phyloP scores from a whole-genome alignment of 2,329 filamentous ascomycete genomes.

The Cadophora sp. region DNA sequence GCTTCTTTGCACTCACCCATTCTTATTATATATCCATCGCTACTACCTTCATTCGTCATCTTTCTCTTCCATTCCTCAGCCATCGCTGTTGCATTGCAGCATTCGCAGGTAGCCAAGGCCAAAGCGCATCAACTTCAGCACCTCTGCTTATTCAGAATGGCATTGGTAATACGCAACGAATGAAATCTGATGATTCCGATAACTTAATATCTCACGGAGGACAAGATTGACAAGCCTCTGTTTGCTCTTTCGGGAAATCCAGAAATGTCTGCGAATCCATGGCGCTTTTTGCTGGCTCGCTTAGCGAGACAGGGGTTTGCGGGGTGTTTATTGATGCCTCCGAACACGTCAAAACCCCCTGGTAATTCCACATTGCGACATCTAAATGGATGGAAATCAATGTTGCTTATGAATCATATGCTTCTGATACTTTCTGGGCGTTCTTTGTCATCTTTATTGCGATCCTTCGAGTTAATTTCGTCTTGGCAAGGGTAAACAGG shows the following conservation, averaged over 20 bases:
- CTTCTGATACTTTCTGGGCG: not conserved
- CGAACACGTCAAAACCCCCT: not conserved
- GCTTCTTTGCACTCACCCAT: not conserved
- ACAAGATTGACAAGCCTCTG: not conserved
- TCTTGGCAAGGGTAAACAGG: not conserved
- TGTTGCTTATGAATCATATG: not conserved
- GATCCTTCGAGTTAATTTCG: not conserved
- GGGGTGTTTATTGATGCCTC: slow-evolving; percentile 6
- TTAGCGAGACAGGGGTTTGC: not conserved
- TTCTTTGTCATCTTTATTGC: not conserved
- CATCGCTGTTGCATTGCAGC: not conserved
- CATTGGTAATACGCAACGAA: not conserved
- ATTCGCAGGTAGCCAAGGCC: not conserved
- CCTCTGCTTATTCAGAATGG: not conserved
- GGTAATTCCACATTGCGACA: not conserved
- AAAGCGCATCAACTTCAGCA: not conserved
- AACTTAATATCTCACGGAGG: too few species aligned
- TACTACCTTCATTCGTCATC: not conserved
- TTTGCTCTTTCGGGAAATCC: slow-evolving; percentile 6
- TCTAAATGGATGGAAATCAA: not conserved
- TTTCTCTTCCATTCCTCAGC: not conserved
- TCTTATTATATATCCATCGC: not conserved
- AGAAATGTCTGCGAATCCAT: not conserved
- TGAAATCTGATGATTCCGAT: not conserved
- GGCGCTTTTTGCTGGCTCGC: not conserved